Evolutionary conservation across 495 filamentous ascomycete species (phyloP).

Genomic region (Penicillium bovifimosum): DNA sequence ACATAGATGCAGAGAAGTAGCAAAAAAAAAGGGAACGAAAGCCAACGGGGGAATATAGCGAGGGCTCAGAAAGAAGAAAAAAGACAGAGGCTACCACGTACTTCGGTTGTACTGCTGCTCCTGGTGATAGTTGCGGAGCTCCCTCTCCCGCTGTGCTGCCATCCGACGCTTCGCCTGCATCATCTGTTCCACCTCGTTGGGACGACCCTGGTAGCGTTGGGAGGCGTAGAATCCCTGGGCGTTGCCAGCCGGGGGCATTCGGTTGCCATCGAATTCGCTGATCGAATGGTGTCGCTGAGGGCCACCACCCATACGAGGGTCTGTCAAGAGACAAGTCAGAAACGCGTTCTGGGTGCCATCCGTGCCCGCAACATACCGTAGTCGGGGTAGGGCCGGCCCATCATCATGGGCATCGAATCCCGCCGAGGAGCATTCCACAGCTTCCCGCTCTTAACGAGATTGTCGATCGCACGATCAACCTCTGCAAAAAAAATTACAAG

Average conservation of each 20-base stretch:
- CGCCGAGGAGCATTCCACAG: slow-evolving; percentile 76
- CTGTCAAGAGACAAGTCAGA: slow-evolving; percentile 34
- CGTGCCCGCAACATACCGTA: slow-evolving; percentile 42
- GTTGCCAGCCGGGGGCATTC: slow-evolving; percentile 69
- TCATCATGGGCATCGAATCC: slow-evolving; percentile 76
- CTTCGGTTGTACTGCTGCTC: slow-evolving; percentile 99
- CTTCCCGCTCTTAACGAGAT: slow-evolving; percentile 93
- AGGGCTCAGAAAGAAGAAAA: slow-evolving; percentile 22
- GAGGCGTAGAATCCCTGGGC: slow-evolving; percentile 89
- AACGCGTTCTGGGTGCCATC: slow-evolving; percentile 12
- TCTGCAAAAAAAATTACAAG: slow-evolving; percentile 56
- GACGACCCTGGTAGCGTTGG: slow-evolving; percentile 87
- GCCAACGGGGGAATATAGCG: slow-evolving; percentile 34
- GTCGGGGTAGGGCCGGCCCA: slow-evolving; percentile 56
- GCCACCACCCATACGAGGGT: slow-evolving; percentile 43
- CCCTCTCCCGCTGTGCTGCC: slow-evolving; percentile 96
- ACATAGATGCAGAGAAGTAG: slow-evolving; percentile 26
- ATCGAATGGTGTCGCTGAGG: slow-evolving; percentile 75
- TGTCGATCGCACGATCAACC: slow-evolving; percentile 93
- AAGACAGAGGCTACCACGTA: slow-evolving; percentile 54
- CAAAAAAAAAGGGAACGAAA: slow-evolving; percentile 19
- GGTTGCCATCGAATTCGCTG: slow-evolving; percentile 75
- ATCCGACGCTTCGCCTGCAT: slow-evolving; percentile 98
- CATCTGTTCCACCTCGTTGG: slow-evolving; percentile 95
- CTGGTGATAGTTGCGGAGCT: slow-evolving; percentile 99